phyloP scores from a whole-genome alignment of 257 asterid genomes.

The Nemophila menziesii region DNA sequence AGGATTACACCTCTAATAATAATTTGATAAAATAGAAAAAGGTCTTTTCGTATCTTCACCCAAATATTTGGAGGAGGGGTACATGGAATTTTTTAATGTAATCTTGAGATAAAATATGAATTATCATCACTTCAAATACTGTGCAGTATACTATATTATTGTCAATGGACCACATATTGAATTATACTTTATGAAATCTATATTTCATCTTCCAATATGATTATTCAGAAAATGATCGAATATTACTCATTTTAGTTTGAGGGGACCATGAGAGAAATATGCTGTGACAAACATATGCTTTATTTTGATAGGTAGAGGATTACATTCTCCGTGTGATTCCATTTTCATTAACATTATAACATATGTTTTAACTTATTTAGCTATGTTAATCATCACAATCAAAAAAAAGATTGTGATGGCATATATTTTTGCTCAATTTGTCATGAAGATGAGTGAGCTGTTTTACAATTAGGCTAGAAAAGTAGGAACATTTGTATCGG shows the following conservation, averaged over 20 bases:
- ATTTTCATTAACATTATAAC: not conserved
- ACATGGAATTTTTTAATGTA: no score
- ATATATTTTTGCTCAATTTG: not conserved
- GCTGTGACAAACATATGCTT: constrained; percentile 40
- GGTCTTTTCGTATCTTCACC: no score
- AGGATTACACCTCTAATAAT: no score
- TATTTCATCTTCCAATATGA: no score
- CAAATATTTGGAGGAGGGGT: no score
- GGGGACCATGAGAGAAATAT: constrained; percentile 19
- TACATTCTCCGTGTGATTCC: not conserved
- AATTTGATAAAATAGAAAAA: no score
- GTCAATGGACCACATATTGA: no score
- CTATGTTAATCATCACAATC: not conserved
- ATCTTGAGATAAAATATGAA: no score
- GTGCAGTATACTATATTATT: no score
- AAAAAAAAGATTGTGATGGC: not conserved
- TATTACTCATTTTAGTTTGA: constrained; percentile 3
- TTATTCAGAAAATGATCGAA: not conserved
- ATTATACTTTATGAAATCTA: no score
- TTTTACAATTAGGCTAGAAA: not conserved
- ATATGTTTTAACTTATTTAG: no score
- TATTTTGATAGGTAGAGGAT: constrained; percentile 23
- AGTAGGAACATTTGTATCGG: constrained; percentile 27
- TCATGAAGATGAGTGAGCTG: not conserved
- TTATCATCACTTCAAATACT: no score